Evolutionary conservation across 345 rosid genomes (phyloP).

Genomic region (Salix dunnii): DNA sequence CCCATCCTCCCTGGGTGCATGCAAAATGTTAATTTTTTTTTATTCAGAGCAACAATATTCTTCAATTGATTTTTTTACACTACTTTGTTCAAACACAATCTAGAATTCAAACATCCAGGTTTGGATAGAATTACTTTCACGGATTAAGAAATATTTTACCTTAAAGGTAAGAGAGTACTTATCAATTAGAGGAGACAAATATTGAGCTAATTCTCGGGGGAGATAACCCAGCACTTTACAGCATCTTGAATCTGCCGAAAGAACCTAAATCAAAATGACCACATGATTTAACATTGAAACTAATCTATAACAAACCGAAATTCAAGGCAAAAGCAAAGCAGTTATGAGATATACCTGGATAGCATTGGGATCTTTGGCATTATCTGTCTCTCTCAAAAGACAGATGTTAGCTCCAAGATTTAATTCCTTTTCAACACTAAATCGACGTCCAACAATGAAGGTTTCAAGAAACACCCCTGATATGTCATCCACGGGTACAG

Average conservation of each 20-base stretch:
- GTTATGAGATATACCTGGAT: conserved; percentile 50
- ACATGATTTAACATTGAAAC: not conserved
- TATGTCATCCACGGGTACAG: conserved; percentile 23
- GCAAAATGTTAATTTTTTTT: no score
- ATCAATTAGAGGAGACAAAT: conserved; percentile 68
- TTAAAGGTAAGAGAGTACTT: conserved; percentile 51
- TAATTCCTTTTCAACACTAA: conserved; percentile 54
- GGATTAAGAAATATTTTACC: conserved; percentile 41
- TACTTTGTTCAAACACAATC: not conserved
- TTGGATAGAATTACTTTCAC: not conserved
- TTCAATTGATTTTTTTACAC: no score
- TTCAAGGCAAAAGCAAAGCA: not conserved
- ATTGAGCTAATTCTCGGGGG: conserved; percentile 68
- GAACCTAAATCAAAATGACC: conserved; percentile 49
- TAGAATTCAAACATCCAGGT: not conserved
- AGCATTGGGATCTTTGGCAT: conserved; percentile 69
- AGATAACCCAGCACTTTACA: conserved; percentile 69
- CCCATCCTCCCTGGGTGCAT: no score
- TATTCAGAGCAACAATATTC: no score
- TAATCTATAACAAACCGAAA: not conserved
- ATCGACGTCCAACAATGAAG: conserved; percentile 83
- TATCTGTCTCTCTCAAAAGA: conserved; percentile 72
- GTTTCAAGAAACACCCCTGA: conserved; percentile 49
- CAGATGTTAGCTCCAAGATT: conserved; percentile 39
- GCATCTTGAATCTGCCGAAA: conserved; percentile 43